Conservation (phyloP, 2,329 filamentous ascomycete genomes). For the Xylaria hypoxylon region DNA sequence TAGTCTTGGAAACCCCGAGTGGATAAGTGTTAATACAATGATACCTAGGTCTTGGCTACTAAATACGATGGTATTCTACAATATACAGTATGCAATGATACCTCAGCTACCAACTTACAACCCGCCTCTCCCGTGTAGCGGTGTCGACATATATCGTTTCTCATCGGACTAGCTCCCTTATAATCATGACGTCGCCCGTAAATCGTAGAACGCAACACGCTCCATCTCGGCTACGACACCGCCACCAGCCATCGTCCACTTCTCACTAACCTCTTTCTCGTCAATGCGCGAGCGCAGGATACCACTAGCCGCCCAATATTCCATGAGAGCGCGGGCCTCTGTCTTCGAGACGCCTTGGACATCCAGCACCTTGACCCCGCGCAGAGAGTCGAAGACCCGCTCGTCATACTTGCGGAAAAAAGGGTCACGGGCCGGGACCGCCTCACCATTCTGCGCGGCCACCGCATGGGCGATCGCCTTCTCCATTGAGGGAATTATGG, state of each 20-base stretch:
- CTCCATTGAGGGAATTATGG: conserved; percentile 73
- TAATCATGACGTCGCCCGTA: conserved; percentile 35
- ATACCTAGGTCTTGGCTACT: conserved; percentile 6
- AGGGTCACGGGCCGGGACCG: conserved; percentile 59
- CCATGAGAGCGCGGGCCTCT: conserved; percentile 84
- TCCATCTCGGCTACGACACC: conserved; percentile 88
- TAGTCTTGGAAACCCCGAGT: background rate
- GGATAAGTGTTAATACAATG: conserved; percentile 17
- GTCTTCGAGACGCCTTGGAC: conserved; percentile 76
- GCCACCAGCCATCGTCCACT: conserved; percentile 84
- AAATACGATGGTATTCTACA: conserved; percentile 36
- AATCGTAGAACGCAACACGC: conserved; percentile 63
- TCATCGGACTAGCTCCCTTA: background rate
- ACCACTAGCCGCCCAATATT: conserved; percentile 93
- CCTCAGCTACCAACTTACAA: conserved; percentile 14
- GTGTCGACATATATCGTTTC: background rate
- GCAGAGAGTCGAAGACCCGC: conserved; percentile 65
- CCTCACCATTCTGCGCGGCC: conserved; percentile 55
- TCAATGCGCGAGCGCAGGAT: conserved; percentile 78
- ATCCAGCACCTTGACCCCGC: conserved; percentile 63
- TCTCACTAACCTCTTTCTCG: conserved; percentile 78
- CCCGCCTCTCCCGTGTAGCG: background rate
- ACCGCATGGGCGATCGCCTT: conserved; percentile 71
- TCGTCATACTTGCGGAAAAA: conserved; percentile 68
- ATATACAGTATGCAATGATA: conserved; percentile 33